Conservation (phyloP, 2,329 filamentous ascomycete genomes). For the Leptoxyphium fumago region DNA sequence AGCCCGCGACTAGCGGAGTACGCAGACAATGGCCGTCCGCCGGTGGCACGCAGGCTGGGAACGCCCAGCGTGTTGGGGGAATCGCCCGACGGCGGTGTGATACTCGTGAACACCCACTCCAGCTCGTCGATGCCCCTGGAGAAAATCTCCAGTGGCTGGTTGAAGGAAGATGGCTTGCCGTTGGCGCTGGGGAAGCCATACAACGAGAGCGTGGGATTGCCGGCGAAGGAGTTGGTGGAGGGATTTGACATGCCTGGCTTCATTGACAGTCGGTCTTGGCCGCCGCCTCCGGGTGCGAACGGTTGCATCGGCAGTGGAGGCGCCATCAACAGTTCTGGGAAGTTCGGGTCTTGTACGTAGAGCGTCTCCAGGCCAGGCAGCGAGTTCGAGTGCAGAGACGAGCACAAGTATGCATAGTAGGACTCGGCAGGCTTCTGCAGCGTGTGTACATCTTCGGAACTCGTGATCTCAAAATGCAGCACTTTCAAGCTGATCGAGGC, state of each 20-base stretch:
- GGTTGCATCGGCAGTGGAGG: conserved; percentile 44
- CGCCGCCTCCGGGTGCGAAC: conserved; percentile 25
- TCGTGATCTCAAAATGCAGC: conserved; percentile 71
- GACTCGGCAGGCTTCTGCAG: conserved; percentile 36
- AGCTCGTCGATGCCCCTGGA: conserved; percentile 52
- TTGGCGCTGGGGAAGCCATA: not conserved
- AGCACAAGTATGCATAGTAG: conserved; percentile 76
- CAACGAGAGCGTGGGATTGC: not conserved
- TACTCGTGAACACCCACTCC: conserved; percentile 52
- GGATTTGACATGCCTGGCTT: conserved; percentile 3
- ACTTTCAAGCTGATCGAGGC: conserved; percentile 53
- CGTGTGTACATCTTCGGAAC: conserved; percentile 44
- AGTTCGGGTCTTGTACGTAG: conserved; percentile 73
- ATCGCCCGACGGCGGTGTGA: conserved; percentile 32
- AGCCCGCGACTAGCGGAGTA: conserved; percentile 32
- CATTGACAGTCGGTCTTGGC: conserved; percentile 8
- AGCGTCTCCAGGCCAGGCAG: conserved; percentile 61
- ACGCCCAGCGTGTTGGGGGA: conserved; percentile 23
- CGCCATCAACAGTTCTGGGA: conserved; percentile 65
- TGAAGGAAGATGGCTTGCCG: conserved; percentile 20
- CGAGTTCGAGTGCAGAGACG: conserved; percentile 62
- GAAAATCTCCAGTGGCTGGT: conserved; percentile 47
- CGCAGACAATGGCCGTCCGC: conserved; percentile 29
- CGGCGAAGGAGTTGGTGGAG: not conserved
- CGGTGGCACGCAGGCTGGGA: conserved; percentile 22